These are phyloP conservation scores for Quercus gilva DNA, from an alignment of 306 rosid species.

Conservation along the genomic window DNA sequence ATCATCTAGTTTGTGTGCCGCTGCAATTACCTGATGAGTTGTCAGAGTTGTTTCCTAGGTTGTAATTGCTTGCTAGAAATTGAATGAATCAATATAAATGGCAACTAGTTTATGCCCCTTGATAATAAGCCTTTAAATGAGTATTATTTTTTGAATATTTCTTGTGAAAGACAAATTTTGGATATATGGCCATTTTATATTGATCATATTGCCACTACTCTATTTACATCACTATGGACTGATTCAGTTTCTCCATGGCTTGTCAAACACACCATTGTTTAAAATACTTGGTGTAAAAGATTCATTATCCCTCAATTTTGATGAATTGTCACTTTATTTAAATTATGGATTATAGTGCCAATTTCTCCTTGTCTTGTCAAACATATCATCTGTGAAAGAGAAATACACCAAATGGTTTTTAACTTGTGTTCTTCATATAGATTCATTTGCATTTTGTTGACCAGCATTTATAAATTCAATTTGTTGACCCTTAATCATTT, in stretches of 20 bases:
- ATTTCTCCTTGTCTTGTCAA: background rate
- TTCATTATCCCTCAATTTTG: background rate
- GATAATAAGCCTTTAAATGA: background rate
- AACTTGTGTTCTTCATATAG: background rate
- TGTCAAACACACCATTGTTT: background rate
- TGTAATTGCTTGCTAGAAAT: background rate
- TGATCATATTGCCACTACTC: background rate
- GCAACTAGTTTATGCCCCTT: background rate
- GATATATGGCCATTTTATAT: background rate
- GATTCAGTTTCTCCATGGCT: background rate
- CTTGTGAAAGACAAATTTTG: background rate
- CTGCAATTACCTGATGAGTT: background rate
- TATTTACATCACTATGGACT: background rate
- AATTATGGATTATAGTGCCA: background rate
- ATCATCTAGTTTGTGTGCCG: background rate
- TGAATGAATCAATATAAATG: background rate
- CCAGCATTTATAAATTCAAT: background rate
- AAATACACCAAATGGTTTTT: background rate
- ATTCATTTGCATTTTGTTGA: slow-evolving; percentile 1
- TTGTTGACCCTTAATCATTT: background rate
- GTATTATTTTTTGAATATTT: background rate
- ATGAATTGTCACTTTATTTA: background rate
- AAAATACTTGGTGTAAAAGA: background rate
- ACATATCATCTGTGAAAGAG: background rate
- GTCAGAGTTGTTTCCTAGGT: background rate